Conservation (phyloP, 805 yeast genomes). For the Candida vartiovaarae region DNA sequence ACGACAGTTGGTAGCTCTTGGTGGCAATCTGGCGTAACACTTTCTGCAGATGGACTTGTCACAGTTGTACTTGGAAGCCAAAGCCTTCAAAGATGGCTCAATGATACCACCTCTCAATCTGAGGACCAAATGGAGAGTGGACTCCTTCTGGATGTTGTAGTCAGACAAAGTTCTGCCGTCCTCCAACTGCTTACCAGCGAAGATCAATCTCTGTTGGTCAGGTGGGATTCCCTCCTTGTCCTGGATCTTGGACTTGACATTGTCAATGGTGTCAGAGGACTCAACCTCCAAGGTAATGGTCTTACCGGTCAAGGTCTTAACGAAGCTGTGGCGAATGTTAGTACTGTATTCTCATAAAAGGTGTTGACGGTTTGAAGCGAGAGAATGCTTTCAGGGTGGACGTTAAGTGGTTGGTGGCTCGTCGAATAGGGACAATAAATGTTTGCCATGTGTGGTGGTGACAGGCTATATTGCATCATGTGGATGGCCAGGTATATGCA, state of each 20-base stretch:
- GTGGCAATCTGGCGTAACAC: slow-evolving; percentile 99
- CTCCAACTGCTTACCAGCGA: slow-evolving; percentile 99
- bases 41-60: slow-evolving; percentile 98
- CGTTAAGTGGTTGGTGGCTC: too few relatives aligned
- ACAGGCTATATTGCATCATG: too few relatives aligned
- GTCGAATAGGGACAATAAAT: too few relatives aligned
- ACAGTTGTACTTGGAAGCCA: slow-evolving; percentile 99
- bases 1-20: slow-evolving; percentile 99
- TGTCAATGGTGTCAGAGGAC: slow-evolving; percentile 98
- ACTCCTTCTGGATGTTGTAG: slow-evolving; percentile 99
- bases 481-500: too few relatives aligned
- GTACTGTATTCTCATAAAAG: background rate
- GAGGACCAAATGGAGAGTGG: slow-evolving; percentile 91
- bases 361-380: too few relatives aligned
- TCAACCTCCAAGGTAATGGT: slow-evolving; percentile 98
- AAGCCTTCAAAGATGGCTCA: slow-evolving; percentile 98
- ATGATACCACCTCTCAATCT: slow-evolving; percentile 99
- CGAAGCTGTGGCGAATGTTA: slow-evolving; percentile 41
- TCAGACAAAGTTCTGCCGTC: slow-evolving; percentile 98
- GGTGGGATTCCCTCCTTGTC: slow-evolving; percentile 99
- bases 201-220: slow-evolving; percentile 98
- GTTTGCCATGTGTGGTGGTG: too few relatives aligned
- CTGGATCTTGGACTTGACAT: slow-evolving; percentile 97
- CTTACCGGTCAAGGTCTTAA: slow-evolving; percentile 83
- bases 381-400: too few relatives aligned